Conservation (phyloP, 371 early-diverging fungal genomes). For the Rhizopus delemar region DNA sequence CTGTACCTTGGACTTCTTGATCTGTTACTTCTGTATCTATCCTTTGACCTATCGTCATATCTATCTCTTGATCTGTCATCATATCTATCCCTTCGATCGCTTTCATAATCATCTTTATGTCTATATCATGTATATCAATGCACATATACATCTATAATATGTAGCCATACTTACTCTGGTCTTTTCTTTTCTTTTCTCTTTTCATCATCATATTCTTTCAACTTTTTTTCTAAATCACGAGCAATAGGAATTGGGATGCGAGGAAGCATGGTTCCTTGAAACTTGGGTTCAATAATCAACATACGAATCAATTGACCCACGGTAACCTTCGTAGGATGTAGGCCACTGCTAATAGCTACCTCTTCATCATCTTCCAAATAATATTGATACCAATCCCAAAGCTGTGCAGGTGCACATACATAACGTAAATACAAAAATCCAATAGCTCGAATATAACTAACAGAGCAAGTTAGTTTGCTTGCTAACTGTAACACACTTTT, state of each 20-base stretch:
- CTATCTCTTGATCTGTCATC: conserved; percentile 19
- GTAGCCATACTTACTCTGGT: conserved; percentile 1
- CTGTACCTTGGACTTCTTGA: conserved; percentile 1
- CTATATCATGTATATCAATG: background rate
- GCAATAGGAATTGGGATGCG: conserved; percentile 84
- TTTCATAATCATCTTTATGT: conserved; percentile 1
- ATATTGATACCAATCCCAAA: conserved; percentile 84
- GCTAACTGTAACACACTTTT: background rate
- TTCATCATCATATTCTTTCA: conserved; percentile 59
- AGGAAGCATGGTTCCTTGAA: conserved; percentile 78
- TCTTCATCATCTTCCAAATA: conserved; percentile 83
- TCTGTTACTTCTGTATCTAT: conserved; percentile 7
- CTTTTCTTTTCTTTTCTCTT: conserved; percentile 11
- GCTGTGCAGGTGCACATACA: conserved; percentile 75
- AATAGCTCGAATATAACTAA: conserved; percentile 77
- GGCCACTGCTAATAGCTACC: conserved; percentile 66
- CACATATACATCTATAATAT: background rate
- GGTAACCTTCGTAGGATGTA: conserved; percentile 62
- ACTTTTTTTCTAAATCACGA: conserved; percentile 68
- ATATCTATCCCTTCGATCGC: background rate
- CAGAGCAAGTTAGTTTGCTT: background rate
- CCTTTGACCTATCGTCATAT: conserved; percentile 6
- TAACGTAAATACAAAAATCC: conserved; percentile 87
- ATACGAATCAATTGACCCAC: conserved; percentile 70
- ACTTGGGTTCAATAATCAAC: conserved; percentile 72